Base-by-base conservation (phyloP, 768 basidiomycete species). In the Suillus plorans region DNA sequence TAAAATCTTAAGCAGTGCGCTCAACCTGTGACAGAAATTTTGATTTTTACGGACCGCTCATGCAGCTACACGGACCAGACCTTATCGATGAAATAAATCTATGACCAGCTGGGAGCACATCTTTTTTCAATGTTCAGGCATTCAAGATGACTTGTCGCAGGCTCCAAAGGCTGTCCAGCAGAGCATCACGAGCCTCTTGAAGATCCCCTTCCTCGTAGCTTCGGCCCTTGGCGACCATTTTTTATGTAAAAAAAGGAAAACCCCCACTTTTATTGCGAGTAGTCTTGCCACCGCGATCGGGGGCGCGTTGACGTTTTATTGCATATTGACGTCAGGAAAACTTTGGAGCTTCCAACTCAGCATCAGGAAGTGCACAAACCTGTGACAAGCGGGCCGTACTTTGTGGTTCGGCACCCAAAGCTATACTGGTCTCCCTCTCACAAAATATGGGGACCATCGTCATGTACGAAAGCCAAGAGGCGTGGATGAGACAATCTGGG, bases 261-360 rank as follows among this genome's bases (percentile, higher is more conserved):
- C 31, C 31, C 63, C 62, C n/a, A 18, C 65, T 9, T 71, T 69
- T 41, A 5, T 71, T 28, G 34, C 68, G 49, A 71, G 71, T 12
- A 50, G 58, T 31, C 18, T 67, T 7, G 60, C 75, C 31, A 31
- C 31, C 31, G 31, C 31, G 31, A 31, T 31, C 31, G 31, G 73
- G 22, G 67, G 63, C 13, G 22, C 67, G 22, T 39, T 77, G 41
- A 74, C 75, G n/a, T 42, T 67, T 41, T 44, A n/a, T 36, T 76
- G 77, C 60, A 74, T 69, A 41, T 67, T 61, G 45, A 62, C 64
- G 12, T 66, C 76, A 5, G 76, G 72, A 9, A 55, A 49, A 13
- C 65, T 66, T 37, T 77, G 73, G 70, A 77, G 71, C 7, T 75
- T 74, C 59, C 66, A 71, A 47, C 64, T 75, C 16, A 69, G 67